Percentiles rank a stretch among this genome's conserved stretches.
Conservation (phyloP, 1,139 yeast species). For the Torulaspora pretoriensis region DNA sequence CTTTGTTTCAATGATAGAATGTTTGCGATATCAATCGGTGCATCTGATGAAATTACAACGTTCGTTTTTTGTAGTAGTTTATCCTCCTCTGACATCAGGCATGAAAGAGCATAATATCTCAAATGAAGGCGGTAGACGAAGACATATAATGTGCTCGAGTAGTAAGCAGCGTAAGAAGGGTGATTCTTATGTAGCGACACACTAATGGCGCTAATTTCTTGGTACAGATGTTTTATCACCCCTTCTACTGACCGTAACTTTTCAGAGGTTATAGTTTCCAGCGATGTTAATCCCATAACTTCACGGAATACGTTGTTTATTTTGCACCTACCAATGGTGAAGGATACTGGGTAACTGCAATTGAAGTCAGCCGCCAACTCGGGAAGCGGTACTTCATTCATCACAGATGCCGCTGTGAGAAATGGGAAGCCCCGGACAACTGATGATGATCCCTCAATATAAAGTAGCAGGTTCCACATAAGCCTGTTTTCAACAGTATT, state of each 20-base stretch:
- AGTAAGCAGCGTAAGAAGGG: slow-evolving; percentile 19
- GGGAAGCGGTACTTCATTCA: slow-evolving; percentile 17
- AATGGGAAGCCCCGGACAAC: slow-evolving; percentile 31
- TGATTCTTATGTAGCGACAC: slow-evolving; percentile 4
- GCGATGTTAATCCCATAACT: slow-evolving; percentile 23
- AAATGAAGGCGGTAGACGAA: slow-evolving; percentile 28
- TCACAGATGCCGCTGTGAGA: slow-evolving; percentile 16
- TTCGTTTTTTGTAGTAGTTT: slow-evolving; percentile 13
- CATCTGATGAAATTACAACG: slow-evolving; percentile 5
- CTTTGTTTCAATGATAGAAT: slow-evolving; percentile 18
- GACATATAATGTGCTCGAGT: slow-evolving; percentile 24
- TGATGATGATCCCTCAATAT: slow-evolving; percentile 32
- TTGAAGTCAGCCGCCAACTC: background rate
- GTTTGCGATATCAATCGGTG: slow-evolving; percentile 17
- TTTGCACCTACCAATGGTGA: slow-evolving; percentile 26
- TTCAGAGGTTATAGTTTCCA: slow-evolving; percentile 5
- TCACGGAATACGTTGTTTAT: slow-evolving; percentile 22
- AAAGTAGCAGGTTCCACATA: slow-evolving; percentile 28
- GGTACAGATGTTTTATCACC: slow-evolving; percentile 13
- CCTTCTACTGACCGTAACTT: slow-evolving; percentile 9
- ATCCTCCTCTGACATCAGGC: slow-evolving; percentile 14
- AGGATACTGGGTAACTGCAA: slow-evolving; percentile 18
- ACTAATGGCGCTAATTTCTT: slow-evolving; percentile 11
- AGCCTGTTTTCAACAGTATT: slow-evolving; percentile 11
- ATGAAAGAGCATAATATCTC: slow-evolving; percentile 22